Conservation (phyloP, 2,329 filamentous ascomycete species). For the Talaromyces albobiverticillius region DNA sequence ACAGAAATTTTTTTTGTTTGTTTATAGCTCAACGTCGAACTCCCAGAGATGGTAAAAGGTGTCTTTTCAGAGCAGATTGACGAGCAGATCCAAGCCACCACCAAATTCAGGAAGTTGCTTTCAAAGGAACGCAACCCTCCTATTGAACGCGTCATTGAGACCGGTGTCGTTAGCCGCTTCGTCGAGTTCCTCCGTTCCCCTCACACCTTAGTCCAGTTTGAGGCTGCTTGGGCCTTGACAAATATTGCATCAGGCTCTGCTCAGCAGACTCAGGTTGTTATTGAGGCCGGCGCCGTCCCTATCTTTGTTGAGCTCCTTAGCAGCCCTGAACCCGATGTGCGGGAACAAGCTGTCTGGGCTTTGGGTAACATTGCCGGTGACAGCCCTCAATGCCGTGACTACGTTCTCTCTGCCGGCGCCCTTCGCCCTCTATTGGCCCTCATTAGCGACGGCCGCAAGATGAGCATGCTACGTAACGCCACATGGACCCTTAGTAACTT, state of each 20-base stretch:
- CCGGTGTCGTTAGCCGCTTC: slow-evolving; percentile 93
- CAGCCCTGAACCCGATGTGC: slow-evolving; percentile 95
- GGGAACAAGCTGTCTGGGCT: slow-evolving; percentile 98
- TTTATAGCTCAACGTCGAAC: slow-evolving; percentile 85
- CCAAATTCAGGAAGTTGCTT: slow-evolving; percentile 95
- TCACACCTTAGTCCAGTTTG: slow-evolving; percentile 97
- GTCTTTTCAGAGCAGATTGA: slow-evolving; percentile 99
- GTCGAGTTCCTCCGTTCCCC: slow-evolving; percentile 97
- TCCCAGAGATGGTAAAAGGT: slow-evolving; percentile 95
- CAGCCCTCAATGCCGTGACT: slow-evolving; percentile 95
- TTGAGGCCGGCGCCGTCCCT: slow-evolving; percentile 94
- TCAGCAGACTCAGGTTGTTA: slow-evolving; percentile 96
- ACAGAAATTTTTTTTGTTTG: slow-evolving; percentile 21
- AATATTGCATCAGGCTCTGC: slow-evolving; percentile 98
- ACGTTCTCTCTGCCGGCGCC: slow-evolving; percentile 86
- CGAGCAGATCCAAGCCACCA: slow-evolving; percentile 93
- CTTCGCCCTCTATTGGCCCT: slow-evolving; percentile 85
- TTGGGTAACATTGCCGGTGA: slow-evolving; percentile 98
- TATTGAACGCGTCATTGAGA: slow-evolving; percentile 99
- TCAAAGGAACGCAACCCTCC: slow-evolving; percentile 99
- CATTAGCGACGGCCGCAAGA: slow-evolving; percentile 93
- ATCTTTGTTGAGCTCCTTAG: slow-evolving; percentile 96
- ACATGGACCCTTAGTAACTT: slow-evolving; percentile 99
- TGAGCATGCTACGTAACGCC: slow-evolving; percentile 98
- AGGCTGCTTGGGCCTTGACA: slow-evolving; percentile 97